A percentile compares a stretch with the other conserved stretches of the same genome.
Evolutionary conservation across 2,329 filamentous ascomycete species (phyloP).

Genomic region (Davidsoniella australis): DNA sequence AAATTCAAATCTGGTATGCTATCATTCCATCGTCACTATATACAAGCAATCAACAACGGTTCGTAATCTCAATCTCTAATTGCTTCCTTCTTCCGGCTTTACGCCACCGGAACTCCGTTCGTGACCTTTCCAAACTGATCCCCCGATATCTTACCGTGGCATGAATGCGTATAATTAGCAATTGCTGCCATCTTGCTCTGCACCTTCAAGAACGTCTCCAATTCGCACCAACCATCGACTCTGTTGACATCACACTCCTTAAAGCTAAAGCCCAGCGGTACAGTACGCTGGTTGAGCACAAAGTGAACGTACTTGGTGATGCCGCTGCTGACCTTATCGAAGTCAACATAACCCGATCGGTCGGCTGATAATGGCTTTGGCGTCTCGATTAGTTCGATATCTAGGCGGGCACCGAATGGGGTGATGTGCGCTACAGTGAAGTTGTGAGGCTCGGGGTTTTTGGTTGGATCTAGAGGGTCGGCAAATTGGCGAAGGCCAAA

Average conservation of each 20-base stretch:
- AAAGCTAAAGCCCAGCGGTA: slow-evolving; percentile 51
- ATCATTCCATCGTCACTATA: neutral
- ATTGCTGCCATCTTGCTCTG: slow-evolving; percentile 40
- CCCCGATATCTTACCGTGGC: slow-evolving; percentile 36
- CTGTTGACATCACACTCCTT: slow-evolving; percentile 42
- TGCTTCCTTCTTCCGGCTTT: neutral
- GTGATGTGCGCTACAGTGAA: slow-evolving; percentile 51
- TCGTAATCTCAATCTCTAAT: neutral
- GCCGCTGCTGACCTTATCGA: slow-evolving; percentile 20
- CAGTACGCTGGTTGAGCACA: slow-evolving; percentile 54
- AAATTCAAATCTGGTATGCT: neutral
- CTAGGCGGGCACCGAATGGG: slow-evolving; percentile 55
- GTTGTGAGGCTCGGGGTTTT: slow-evolving; percentile 39
- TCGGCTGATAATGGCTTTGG: slow-evolving; percentile 43
- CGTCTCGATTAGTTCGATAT: slow-evolving; percentile 56
- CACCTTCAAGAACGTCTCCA: slow-evolving; percentile 47
- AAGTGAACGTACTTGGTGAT: slow-evolving; percentile 55
- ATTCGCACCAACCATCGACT: slow-evolving; percentile 62
- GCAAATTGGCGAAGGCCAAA: slow-evolving; percentile 57
- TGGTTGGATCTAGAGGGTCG: slow-evolving; percentile 35
- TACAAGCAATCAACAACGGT: neutral
- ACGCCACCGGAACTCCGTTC: slow-evolving; percentile 21
- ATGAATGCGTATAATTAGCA: slow-evolving; percentile 48
- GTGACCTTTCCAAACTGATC: slow-evolving; percentile 24
- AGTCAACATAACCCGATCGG: slow-evolving; percentile 32